phyloP scores from a whole-genome alignment of 2,329 filamentous ascomycete species.

The Nothophoma quercina region DNA sequence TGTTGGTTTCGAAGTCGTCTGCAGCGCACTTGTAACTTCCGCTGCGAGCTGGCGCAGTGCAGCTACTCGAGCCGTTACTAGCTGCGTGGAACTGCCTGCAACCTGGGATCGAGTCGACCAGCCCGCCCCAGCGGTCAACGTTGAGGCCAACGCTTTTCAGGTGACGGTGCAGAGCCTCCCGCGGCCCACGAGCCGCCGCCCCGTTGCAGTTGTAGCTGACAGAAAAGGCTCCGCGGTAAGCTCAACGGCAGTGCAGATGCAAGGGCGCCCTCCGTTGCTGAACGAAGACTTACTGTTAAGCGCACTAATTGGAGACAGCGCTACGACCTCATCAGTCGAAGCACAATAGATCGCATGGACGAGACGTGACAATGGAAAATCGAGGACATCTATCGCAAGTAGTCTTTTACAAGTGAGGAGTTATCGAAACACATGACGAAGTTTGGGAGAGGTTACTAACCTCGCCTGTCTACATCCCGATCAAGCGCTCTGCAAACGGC shows the following conservation, averaged over 20 bases:
- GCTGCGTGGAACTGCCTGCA: constrained; percentile 20
- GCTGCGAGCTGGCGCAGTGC: constrained; percentile 32
- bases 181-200: constrained; percentile 22
- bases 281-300: constrained; percentile 9
- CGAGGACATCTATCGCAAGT: constrained; percentile 16
- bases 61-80: constrained; percentile 31
- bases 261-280: constrained; percentile 31
- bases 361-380: not conserved
- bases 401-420: constrained; percentile 15
- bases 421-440: constrained; percentile 22
- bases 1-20: constrained; percentile 25
- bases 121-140: constrained; percentile 20
- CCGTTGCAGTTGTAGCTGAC: constrained; percentile 16
- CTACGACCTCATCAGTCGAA: constrained; percentile 29
- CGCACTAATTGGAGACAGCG: constrained; percentile 12
- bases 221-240: constrained; percentile 12
- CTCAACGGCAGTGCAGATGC: constrained; percentile 36
- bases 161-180: constrained; percentile 22
- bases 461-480: constrained; percentile 19
- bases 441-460: constrained; percentile 28
- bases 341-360: not conserved
- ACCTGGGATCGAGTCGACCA: constrained; percentile 24
- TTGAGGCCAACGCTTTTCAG: constrained; percentile 22
- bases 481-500: constrained; percentile 28
- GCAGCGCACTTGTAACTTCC: constrained; percentile 36